A percentile compares a stretch with the other conserved stretches of the same genome.
phyloP scores from a whole-genome alignment of 169 alveolate genomes.

The Cystoisospora suis region DNA sequence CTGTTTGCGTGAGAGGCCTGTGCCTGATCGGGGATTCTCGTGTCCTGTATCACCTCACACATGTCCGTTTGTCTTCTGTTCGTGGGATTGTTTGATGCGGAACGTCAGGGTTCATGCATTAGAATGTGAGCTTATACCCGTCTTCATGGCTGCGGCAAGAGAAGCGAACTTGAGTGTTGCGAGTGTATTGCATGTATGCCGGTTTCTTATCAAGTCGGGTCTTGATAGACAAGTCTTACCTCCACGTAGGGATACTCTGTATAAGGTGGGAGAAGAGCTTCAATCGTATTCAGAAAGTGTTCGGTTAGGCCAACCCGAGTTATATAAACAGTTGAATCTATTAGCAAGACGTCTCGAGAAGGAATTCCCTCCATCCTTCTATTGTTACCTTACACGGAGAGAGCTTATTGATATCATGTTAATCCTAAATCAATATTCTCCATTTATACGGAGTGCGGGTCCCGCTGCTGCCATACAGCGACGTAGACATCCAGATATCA shows the following conservation, averaged over 20 bases:
- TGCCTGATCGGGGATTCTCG: slow-evolving; percentile 72
- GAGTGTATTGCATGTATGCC: slow-evolving; percentile 71
- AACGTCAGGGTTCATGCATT: slow-evolving; percentile 82
- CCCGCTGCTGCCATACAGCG: slow-evolving; percentile 77
- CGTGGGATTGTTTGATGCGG: slow-evolving; percentile 83
- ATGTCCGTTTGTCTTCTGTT: slow-evolving; percentile 86
- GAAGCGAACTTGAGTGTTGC: slow-evolving; percentile 69
- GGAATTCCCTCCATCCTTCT: slow-evolving; percentile 77
- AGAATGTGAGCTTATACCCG: slow-evolving; percentile 82
- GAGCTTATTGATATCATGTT: slow-evolving; percentile 79
- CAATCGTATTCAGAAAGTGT: slow-evolving; percentile 72
- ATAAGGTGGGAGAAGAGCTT: slow-evolving; percentile 28
- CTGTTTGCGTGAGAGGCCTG: slow-evolving; percentile 80
- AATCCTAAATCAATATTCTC: slow-evolving; percentile 80
- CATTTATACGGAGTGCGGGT: slow-evolving; percentile 74
- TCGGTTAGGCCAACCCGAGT: slow-evolving; percentile 72
- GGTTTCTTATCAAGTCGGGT: slow-evolving; percentile 69
- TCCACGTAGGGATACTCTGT: background rate
- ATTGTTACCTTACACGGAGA: slow-evolving; percentile 76
- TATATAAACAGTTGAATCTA: slow-evolving; percentile 65
- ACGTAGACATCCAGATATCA: slow-evolving; percentile 70
- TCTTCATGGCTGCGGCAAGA: slow-evolving; percentile 74
- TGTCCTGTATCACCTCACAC: slow-evolving; percentile 87
- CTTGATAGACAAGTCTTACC: slow-evolving; percentile 67
- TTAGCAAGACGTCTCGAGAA: slow-evolving; percentile 77